Conservation (phyloP, 495 filamentous ascomycete species). For the Podospora pseudoanserina region DNA sequence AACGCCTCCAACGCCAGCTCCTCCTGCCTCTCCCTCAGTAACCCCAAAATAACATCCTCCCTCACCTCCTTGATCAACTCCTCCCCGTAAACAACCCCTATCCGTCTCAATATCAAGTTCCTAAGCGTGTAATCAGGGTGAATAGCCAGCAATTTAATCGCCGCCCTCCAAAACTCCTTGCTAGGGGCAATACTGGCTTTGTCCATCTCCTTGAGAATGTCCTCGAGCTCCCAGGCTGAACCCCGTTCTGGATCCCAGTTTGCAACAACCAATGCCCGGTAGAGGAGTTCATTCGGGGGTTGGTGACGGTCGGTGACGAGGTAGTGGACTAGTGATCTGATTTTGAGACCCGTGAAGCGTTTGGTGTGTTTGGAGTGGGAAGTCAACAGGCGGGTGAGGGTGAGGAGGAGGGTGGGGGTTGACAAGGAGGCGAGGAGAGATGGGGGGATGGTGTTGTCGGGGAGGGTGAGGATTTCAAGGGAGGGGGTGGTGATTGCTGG, state of each 20-base stretch:
- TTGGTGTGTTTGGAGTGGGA: not conserved
- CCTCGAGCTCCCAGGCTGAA: slow-evolving; percentile 56
- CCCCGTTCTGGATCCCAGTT: slow-evolving; percentile 63
- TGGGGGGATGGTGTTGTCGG: not conserved
- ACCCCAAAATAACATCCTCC: slow-evolving; percentile 65
- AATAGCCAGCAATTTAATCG: slow-evolving; percentile 70
- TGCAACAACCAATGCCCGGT: slow-evolving; percentile 66
- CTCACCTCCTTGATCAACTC: slow-evolving; percentile 59
- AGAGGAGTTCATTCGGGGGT: slow-evolving; percentile 62
- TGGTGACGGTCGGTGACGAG: slow-evolving; percentile 61
- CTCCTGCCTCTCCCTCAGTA: slow-evolving; percentile 74
- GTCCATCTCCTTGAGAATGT: slow-evolving; percentile 69
- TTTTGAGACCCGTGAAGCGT: slow-evolving; percentile 7
- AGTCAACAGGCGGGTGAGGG: not conserved
- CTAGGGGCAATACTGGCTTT: slow-evolving; percentile 56
- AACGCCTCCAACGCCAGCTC: slow-evolving; percentile 77
- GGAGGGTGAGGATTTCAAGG: not conserved
- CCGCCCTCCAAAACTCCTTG: slow-evolving; percentile 63
- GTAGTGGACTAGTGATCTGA: slow-evolving; percentile 46
- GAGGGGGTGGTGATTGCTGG: not conserved
- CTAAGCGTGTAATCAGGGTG: slow-evolving; percentile 83
- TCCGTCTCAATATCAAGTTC: slow-evolving; percentile 62
- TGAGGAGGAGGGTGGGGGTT: not conserved
- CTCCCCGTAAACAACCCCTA: slow-evolving; percentile 65
- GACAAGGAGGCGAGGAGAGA: not conserved